These are phyloP conservation scores for Rutstroemia sp. DNA, from an alignment of 2,329 filamentous ascomycete genomes.

Conservation along the genomic window DNA sequence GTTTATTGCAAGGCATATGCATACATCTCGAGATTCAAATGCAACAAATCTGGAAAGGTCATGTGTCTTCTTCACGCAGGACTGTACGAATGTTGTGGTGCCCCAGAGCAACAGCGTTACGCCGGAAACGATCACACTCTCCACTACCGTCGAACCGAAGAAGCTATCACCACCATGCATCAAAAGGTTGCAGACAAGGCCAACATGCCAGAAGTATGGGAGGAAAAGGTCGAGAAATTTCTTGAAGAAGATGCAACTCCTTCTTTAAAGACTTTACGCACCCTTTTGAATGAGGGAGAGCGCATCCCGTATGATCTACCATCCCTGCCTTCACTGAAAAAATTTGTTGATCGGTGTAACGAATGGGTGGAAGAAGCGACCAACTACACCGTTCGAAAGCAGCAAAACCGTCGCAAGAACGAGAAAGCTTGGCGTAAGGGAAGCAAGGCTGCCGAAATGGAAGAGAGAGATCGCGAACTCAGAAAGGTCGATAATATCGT, in stretches of 20 bases:
- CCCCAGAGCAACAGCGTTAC: slow-evolving; percentile 58
- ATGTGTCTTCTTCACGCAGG: slow-evolving; percentile 80
- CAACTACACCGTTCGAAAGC: slow-evolving; percentile 93
- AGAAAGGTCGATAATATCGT: slow-evolving; percentile 86
- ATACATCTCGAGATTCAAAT: slow-evolving; percentile 86
- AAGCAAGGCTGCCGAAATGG: slow-evolving; percentile 70
- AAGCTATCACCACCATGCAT: slow-evolving; percentile 57
- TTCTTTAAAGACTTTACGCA: slow-evolving; percentile 76
- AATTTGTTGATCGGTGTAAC: slow-evolving; percentile 93
- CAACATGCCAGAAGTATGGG: slow-evolving; percentile 78
- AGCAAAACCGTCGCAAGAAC: slow-evolving; percentile 93
- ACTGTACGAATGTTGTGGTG: slow-evolving; percentile 70
- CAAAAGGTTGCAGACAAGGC: slow-evolving; percentile 83
- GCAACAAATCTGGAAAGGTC: slow-evolving; percentile 71
- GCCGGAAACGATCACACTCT: slow-evolving; percentile 64
- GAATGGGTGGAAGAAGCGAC: slow-evolving; percentile 97
- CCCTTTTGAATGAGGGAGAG: slow-evolving; percentile 85
- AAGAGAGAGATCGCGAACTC: slow-evolving; percentile 75
- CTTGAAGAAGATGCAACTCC: slow-evolving; percentile 80
- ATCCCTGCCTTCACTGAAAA: slow-evolving; percentile 71
- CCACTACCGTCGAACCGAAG: slow-evolving; percentile 68
- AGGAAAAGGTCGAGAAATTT: slow-evolving; percentile 78
- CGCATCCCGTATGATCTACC: slow-evolving; percentile 87
- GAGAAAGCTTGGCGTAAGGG: slow-evolving; percentile 78
- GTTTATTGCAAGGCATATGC: slow-evolving; percentile 85